Conservation (phyloP, 306 rosid genomes). For the Myrica gale region DNA sequence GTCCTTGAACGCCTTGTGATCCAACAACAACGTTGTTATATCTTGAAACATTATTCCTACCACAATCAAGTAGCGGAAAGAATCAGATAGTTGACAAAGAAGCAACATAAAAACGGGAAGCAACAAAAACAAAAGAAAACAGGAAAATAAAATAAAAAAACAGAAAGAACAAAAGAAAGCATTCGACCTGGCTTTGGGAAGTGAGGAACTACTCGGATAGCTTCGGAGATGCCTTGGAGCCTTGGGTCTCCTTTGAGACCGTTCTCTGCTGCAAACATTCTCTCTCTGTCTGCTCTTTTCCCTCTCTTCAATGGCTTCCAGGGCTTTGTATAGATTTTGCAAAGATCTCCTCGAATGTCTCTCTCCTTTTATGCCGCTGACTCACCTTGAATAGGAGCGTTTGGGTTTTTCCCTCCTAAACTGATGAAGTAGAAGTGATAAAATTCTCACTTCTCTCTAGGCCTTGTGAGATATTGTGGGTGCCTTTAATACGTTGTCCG, state of each 20-base stretch:
- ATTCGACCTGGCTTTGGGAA: constrained; percentile 75
- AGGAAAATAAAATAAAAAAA: neutral
- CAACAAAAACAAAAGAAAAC: neutral
- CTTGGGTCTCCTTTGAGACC: constrained; percentile 97
- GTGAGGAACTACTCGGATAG: constrained; percentile 96
- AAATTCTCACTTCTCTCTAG: constrained; percentile 17
- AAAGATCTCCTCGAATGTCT: neutral
- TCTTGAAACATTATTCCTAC: constrained; percentile 99
- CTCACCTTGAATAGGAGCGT: neutral
- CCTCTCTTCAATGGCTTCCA: neutral
- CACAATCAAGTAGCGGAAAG: neutral
- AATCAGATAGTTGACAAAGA: neutral
- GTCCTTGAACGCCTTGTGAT: constrained; percentile 92
- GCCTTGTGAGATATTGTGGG: constrained; percentile 15
- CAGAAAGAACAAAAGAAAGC: neutral
- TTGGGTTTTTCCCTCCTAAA: constrained; percentile 29
- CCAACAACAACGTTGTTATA: constrained; percentile 94
- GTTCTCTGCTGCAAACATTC: constrained; percentile 90
- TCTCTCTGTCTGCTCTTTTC: constrained; percentile 4
- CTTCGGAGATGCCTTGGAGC: constrained; percentile 76
- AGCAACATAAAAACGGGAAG: neutral
- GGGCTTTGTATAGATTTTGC: neutral
- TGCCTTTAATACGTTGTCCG: constrained; percentile 30
- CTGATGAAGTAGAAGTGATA: neutral
- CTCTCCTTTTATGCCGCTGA: neutral